Evolutionary conservation across 345 rosid species (phyloP), one percentile per base, ranked within the genome.

Genomic region (Populus simonii): DNA sequence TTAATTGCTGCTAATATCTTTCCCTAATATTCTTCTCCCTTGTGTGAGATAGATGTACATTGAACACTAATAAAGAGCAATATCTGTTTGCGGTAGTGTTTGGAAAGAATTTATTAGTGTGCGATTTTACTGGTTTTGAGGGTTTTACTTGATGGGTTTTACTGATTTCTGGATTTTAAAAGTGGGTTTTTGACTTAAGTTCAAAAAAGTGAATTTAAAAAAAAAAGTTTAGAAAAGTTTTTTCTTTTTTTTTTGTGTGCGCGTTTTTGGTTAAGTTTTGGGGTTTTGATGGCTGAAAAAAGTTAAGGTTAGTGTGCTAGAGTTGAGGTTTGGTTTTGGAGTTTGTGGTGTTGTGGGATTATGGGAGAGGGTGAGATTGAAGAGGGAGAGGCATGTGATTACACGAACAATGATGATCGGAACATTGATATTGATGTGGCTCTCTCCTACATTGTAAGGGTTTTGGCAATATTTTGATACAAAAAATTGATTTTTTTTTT

Each of bases 361-460:
- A 73, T 73, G 76, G 76, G 43, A 29, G 68, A 59, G 49, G 36
- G 12, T 73, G 76, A 38, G 66, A 8, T 73, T 73, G 76, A 73
- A 73, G 76, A 73, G 29, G 76, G 76, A 59, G 68, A 73, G 23
- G 55, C 76, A 57, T 59, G n/a, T 11, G 41, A 25, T 23, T 73
- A 10, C 51, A 43, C 15, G 23, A 17, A 73, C 51, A 39, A 53
- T 66, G 62, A 45, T 33, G 68, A 61, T 68, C 68, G 39, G n/a
- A 61, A 39, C 31, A 22, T 35, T 18, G 82, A 80, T 51, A 69
- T 74, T 61, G 79, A 80, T 75, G 49, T 75, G 43, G 79, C 63
- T 69, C 79, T 80, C 66, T 80, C 83, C 22, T 80, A 80, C 72
- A 62, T 80, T 18, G 83, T 80, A 70, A 80, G 83, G 15, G 20